Base-by-base conservation (phyloP, 371 early-diverging fungal genomes). In the Mucor lusitanicus region DNA sequence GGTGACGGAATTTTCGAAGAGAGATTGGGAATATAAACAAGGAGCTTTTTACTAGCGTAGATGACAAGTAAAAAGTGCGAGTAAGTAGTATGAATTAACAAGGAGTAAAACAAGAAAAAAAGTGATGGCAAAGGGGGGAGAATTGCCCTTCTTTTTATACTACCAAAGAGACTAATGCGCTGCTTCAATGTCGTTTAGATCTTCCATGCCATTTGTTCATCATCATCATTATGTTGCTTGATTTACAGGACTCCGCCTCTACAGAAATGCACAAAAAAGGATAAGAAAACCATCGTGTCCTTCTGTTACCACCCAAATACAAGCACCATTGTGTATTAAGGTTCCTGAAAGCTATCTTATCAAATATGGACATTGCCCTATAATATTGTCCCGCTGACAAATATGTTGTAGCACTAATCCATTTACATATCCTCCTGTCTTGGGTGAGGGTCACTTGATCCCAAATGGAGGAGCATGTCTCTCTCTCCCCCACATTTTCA, bases 371-470 rank as follows among this genome's bases (percentile, higher is more conserved):
- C 25, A 25, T 59, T 58, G 46, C 25, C 71, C 71, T 66, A 63
- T 71, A 21, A 59, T 42, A 71, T 71, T 42, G 23, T 15, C 19
- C 55, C 56, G 71, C 71, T 71, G 67, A 71, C 71, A 71, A 71
- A 71, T 71, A 56, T 32, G 33, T 35, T 25, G 71, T 71, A 23
- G 63, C 23, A 71, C 71, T 65, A 67, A 57, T 19, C 42, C 62
- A 27, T 59, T 37, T 68, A 46, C 63, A 57, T 33, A 23, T 44
- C 35, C 30, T 13, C 30, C 5, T 37, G 30, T 7, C 30, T 35
- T 37, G 37, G 37, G 25, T 23, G 48, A 19, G 32, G 61, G 32
- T 62, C 62, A 62, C 35, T 62, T 62, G 62, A 62, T 32, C 62
- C n/a, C 27, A 39, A 39, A 27, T 17, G n/a, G 37, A 37, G 60